These are phyloP conservation scores for Vigna trinervia DNA, from an alignment of 306 rosid genomes.

Conservation along the genomic window DNA sequence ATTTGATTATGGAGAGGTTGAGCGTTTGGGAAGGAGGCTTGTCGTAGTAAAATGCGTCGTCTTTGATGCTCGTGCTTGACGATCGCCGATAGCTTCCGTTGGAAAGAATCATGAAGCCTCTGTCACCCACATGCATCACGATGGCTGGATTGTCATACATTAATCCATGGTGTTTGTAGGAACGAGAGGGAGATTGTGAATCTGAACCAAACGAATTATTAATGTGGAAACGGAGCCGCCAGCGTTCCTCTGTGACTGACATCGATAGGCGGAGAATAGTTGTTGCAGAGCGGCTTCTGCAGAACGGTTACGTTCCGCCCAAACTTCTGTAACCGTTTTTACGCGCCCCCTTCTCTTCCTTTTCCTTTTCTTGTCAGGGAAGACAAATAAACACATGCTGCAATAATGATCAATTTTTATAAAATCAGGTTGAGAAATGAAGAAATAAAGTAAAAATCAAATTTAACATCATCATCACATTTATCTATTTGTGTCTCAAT, in stretches of 20 bases:
- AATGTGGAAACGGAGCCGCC: constrained; percentile 27
- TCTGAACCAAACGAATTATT: constrained; percentile 47
- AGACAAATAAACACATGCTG: background rate
- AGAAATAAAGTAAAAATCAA: background rate
- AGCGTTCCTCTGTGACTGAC: constrained; percentile 33
- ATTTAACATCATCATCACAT: background rate
- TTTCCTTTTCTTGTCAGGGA: background rate
- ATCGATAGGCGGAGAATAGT: background rate
- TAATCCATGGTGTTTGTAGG: constrained; percentile 9
- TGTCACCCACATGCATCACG: constrained; percentile 44
- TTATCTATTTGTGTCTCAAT: background rate
- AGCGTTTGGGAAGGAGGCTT: constrained; percentile 68
- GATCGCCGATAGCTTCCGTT: background rate
- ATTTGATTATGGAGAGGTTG: constrained; percentile 74
- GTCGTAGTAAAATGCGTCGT: constrained; percentile 46
- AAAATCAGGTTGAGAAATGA: background rate
- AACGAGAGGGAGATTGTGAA: constrained; percentile 2
- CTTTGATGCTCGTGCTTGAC: constrained; percentile 38
- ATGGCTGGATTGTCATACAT: constrained; percentile 16
- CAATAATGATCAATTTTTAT: background rate
- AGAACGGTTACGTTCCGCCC: constrained; percentile 29
- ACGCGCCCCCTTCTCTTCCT: background rate
- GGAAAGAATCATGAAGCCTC: background rate
- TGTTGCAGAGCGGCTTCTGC: background rate
- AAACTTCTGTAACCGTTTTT: background rate